A percentile compares a stretch with the other conserved stretches of the same genome.
Evolutionary conservation across 1,139 yeast genomes (phyloP).

Genomic region (Geotrichum reessii): DNA sequence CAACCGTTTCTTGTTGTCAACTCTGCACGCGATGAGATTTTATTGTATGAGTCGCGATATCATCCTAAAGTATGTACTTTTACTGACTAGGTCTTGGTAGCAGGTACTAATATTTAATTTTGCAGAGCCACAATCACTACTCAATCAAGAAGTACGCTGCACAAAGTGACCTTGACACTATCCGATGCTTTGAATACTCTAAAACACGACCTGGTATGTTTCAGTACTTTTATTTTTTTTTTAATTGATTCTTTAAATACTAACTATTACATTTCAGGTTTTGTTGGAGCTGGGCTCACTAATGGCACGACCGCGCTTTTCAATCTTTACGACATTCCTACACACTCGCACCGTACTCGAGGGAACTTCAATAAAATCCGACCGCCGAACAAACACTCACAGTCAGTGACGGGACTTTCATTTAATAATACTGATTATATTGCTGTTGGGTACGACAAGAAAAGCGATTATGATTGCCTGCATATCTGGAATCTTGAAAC

Average conservation of each 20-base stretch:
- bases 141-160: conserved; percentile 38
- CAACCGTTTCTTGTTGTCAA: conserved; percentile 59
- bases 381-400: conserved; percentile 53
- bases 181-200: neutral
- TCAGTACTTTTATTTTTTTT: neutral
- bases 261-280: conserved; percentile 21
- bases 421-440: conserved; percentile 60
- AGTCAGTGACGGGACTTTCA: conserved; percentile 72
- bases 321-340: conserved; percentile 41
- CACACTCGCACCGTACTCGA: conserved; percentile 39
- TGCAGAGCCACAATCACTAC: conserved; percentile 52
- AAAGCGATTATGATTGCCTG: conserved; percentile 69
- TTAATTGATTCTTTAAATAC: neutral
- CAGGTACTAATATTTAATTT: conserved; percentile 68
- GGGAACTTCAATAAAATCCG: conserved; percentile 36
- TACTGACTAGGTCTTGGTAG: conserved; percentile 44
- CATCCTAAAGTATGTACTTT: conserved; percentile 22
- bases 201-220: neutral
- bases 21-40: conserved; percentile 64
- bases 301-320: conserved; percentile 64
- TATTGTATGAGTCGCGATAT: conserved; percentile 50
- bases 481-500: conserved; percentile 79
- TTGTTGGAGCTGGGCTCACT: conserved; percentile 67
- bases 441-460: conserved; percentile 77
- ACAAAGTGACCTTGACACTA: neutral